These are phyloP conservation scores for Cadophora sp. DNA, from an alignment of 2,329 filamentous ascomycete species.

Conservation along the genomic window DNA sequence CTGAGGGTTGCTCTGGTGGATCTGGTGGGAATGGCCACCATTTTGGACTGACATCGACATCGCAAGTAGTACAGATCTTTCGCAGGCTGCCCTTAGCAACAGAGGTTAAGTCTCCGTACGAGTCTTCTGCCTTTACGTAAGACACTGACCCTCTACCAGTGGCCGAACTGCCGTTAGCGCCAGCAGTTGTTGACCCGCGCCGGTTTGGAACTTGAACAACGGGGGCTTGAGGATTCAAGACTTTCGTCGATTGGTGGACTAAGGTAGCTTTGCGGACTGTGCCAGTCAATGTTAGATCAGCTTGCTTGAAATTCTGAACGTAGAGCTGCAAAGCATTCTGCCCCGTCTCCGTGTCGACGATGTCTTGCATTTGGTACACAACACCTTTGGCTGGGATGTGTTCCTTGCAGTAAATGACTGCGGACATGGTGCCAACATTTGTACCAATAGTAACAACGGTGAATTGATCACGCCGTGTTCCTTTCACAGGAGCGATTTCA, in stretches of 20 bases:
- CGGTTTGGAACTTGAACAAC: slow-evolving; percentile 52
- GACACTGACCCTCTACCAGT: slow-evolving; percentile 39
- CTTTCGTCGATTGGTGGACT: slow-evolving; percentile 49
- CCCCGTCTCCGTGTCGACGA: slow-evolving; percentile 69
- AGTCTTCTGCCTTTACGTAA: slow-evolving; percentile 40
- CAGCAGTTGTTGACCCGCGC: slow-evolving; percentile 61
- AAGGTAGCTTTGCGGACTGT: slow-evolving; percentile 89
- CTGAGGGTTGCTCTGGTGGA: slow-evolving; percentile 1
- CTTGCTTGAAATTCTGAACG: slow-evolving; percentile 90
- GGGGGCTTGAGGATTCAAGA: slow-evolving; percentile 33
- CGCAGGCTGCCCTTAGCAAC: slow-evolving; percentile 40
- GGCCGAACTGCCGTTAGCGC: slow-evolving; percentile 38
- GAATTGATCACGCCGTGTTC: slow-evolving; percentile 81
- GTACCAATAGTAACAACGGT: slow-evolving; percentile 81
- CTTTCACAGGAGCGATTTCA: slow-evolving; percentile 88
- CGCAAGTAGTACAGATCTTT: slow-evolving; percentile 68
- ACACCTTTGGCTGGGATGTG: slow-evolving; percentile 76
- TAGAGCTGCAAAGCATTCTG: slow-evolving; percentile 85
- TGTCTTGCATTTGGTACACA: slow-evolving; percentile 81
- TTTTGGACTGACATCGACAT: slow-evolving; percentile 74
- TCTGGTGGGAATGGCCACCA: slow-evolving; percentile 61
- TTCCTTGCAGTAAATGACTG: slow-evolving; percentile 90
- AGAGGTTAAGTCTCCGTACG: slow-evolving; percentile 19
- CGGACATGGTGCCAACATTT: slow-evolving; percentile 83
- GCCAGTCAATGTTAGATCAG: slow-evolving; percentile 86